These are phyloP conservation scores for Heterobasidion occidentale DNA, from an alignment of 1,284 basidiomycete species.

Conservation along the genomic window DNA sequence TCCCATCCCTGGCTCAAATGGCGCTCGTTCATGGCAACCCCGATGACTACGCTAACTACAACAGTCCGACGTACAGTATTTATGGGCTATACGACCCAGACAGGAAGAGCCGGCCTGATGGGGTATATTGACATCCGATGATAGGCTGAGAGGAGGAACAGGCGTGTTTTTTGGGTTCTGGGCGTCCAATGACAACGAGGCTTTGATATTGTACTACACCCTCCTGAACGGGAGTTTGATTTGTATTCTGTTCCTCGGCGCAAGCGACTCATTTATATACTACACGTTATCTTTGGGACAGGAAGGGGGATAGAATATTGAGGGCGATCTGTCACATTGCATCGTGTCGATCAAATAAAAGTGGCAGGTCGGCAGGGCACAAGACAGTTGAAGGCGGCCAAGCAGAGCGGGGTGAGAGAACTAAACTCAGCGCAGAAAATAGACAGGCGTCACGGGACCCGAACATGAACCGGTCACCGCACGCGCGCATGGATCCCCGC, in stretches of 20 bases:
- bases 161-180: not conserved
- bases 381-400: too few relatives aligned
- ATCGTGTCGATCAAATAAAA: too few relatives aligned
- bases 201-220: not conserved
- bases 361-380: too few relatives aligned
- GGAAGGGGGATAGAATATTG: not conserved
- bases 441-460: not conserved
- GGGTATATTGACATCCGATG: slow-evolving; percentile 12
- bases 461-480: not conserved
- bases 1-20: slow-evolving; percentile 73
- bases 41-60: slow-evolving; percentile 54
- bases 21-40: slow-evolving; percentile 54
- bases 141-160: not conserved
- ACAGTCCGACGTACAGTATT: slow-evolving; percentile 75
- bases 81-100: slow-evolving; percentile 65
- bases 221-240: not conserved
- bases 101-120: slow-evolving; percentile 42
- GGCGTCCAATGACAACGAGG: not conserved
- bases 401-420: too few relatives aligned
- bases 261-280: not conserved
- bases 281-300: not conserved
- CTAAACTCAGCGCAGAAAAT: too few relatives aligned
- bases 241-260: not conserved
- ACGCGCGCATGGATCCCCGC: not conserved
- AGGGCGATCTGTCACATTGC: too few relatives aligned